phyloP scores from a whole-genome alignment of 2,329 filamentous ascomycete genomes.

The Paecilomyces formosus region DNA sequence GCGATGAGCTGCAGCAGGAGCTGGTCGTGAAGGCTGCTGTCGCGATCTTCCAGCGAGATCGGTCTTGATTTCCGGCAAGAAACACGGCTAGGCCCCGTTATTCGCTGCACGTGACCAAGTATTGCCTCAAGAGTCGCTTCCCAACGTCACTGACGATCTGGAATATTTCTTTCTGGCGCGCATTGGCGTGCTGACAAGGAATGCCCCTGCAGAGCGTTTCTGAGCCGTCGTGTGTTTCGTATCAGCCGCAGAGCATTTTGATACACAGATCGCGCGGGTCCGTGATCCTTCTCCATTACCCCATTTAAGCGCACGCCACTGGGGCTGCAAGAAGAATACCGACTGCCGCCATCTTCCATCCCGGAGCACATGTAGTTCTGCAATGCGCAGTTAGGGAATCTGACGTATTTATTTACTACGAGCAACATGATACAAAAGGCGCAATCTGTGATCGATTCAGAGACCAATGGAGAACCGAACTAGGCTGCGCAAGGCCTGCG shows the following conservation, averaged over 20 bases:
- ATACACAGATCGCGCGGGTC: neutral
- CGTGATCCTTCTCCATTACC: neutral
- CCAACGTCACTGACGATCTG: neutral
- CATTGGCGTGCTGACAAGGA: neutral
- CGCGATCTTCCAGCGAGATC: neutral
- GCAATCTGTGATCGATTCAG: slow-evolving; percentile 2
- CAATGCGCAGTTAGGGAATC: neutral
- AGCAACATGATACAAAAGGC: slow-evolving; percentile 5
- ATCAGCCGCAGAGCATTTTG: neutral
- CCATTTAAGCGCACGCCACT: neutral
- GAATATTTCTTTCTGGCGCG: neutral
- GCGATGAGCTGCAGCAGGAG: too few relatives aligned
- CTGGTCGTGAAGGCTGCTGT: neutral
- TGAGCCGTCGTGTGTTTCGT: neutral
- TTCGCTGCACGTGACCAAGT: neutral
- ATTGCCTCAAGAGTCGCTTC: neutral
- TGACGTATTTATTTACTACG: neutral
- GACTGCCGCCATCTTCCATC: neutral
- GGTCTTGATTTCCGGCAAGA: neutral
- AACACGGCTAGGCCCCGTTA: neutral
- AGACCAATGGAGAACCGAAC: slow-evolving; percentile 30
- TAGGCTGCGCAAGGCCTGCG: slow-evolving; percentile 45
- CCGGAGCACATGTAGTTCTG: neutral
- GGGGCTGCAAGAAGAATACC: neutral
- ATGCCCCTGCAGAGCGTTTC: neutral